A percentile compares a stretch with the other conserved stretches of the same genome.
Evolutionary conservation across 2,329 filamentous ascomycete genomes (phyloP).

Genomic region (Penicillium freii): DNA sequence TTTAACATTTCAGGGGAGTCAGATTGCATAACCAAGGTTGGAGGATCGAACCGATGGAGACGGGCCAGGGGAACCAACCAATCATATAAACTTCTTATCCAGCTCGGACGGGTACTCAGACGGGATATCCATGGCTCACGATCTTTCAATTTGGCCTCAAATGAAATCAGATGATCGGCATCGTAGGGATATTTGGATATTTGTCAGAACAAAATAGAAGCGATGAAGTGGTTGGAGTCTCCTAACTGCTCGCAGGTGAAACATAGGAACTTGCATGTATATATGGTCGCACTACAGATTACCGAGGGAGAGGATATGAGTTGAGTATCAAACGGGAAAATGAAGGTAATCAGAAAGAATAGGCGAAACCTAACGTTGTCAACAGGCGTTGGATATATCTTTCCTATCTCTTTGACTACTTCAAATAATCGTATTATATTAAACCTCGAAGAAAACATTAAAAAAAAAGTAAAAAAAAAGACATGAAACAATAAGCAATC

Average conservation of each 20-base stretch:
- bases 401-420: background rate
- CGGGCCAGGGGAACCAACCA: background rate
- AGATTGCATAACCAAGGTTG: background rate
- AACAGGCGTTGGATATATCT: background rate
- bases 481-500: conserved; percentile 3
- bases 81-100: background rate
- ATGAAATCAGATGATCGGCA: conserved; percentile 1
- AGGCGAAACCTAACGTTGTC: background rate
- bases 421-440: background rate
- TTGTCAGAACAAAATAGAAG: background rate
- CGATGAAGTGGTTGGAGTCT: background rate
- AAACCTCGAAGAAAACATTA: background rate
- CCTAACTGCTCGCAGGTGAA: conserved; percentile 6
- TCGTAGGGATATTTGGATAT: background rate
- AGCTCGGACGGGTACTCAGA: background rate
- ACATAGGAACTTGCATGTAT: background rate
- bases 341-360: conserved; percentile 1
- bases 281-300: background rate
- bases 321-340: background rate
- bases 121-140: background rate
- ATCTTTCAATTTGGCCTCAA: background rate
- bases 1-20: background rate
- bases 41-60: background rate
- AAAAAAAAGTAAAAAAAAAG: too few species aligned
- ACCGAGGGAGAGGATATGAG: background rate